Percentiles rank a stretch among this genome's conserved stretches.
These are phyloP conservation scores for Raphanus raphanistrum DNA, from an alignment of 345 rosid genomes.

Conservation along the genomic window DNA sequence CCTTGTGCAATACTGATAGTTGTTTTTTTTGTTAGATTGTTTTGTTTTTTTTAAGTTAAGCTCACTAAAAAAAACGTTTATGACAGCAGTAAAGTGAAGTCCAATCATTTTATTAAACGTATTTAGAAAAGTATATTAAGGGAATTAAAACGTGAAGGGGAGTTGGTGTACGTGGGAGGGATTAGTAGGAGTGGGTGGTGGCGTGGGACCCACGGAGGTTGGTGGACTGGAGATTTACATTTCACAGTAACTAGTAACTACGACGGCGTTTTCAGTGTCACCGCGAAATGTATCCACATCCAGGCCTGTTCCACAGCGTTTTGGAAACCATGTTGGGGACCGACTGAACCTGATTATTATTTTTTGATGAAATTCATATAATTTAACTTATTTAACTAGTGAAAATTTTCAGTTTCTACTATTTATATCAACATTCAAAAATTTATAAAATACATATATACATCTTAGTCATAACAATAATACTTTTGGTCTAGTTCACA, in stretches of 20 bases:
- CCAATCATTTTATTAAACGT: neutral
- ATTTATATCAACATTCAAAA: neutral
- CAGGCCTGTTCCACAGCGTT: constrained; percentile 9
- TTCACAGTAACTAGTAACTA: constrained; percentile 7
- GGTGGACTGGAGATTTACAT: constrained; percentile 38
- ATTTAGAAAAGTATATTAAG: neutral
- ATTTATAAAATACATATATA: neutral
- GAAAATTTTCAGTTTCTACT: neutral
- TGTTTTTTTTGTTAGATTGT: too few relatives aligned
- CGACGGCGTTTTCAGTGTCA: constrained; percentile 15
- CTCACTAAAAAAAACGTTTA: neutral
- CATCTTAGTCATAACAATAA: neutral
- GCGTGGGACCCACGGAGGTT: constrained; percentile 39
- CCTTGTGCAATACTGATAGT: neutral
- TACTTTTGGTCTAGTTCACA: neutral
- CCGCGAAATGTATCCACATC: constrained; percentile 3
- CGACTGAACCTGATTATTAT: neutral
- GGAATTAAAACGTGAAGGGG: constrained; percentile 33
- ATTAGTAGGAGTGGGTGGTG: constrained; percentile 37
- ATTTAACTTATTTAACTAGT: neutral
- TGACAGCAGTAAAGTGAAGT: neutral
- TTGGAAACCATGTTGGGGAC: constrained; percentile 1
- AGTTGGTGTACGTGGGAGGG: constrained; percentile 36
- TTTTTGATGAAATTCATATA: neutral
- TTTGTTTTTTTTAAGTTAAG: neutral